phyloP scores from a whole-genome alignment of 2,329 filamentous ascomycete genomes.

The Chrysosporium keratinophilum region DNA sequence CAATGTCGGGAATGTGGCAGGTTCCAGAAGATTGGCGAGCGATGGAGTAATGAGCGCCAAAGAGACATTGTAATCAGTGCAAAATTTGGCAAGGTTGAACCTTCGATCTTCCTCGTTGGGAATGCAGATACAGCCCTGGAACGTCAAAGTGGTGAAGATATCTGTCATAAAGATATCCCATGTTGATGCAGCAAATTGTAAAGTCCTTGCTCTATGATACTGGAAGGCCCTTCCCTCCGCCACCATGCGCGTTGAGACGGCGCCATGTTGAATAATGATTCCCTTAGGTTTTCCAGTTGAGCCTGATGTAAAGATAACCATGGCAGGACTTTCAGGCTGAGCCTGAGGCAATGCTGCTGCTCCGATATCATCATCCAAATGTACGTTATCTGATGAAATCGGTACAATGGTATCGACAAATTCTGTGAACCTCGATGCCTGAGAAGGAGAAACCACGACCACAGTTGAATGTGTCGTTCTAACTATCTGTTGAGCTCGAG shows the following conservation, averaged over 20 bases:
- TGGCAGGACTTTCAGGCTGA: not conserved
- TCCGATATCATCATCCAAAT: not conserved
- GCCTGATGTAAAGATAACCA: constrained; percentile 21
- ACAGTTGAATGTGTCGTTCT: not conserved
- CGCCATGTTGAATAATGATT: constrained; percentile 20
- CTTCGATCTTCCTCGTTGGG: constrained; percentile 33
- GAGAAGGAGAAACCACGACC: constrained; percentile 3
- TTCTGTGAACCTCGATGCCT: not conserved
- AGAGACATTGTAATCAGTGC: constrained; percentile 38
- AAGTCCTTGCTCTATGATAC: constrained; percentile 33
- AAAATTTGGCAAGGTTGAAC: constrained; percentile 36
- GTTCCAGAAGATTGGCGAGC: constrained; percentile 37
- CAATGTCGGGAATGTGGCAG: constrained; percentile 30
- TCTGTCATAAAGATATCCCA: constrained; percentile 87
- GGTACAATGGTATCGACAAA: not conserved
- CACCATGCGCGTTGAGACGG: not conserved
- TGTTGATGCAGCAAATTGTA: constrained; percentile 78
- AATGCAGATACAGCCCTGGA: constrained; percentile 37
- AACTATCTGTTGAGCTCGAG: constrained; percentile 24
- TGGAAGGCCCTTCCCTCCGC: not conserved
- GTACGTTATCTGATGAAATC: not conserved
- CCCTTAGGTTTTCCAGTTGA: constrained; percentile 22
- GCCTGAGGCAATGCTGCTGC: not conserved
- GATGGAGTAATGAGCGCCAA: constrained; percentile 48
- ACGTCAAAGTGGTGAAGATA: constrained; percentile 46